Evolutionary conservation across 192 early-diverging fungal genomes (phyloP).

Genomic region (Umbelopsis vinacea): DNA sequence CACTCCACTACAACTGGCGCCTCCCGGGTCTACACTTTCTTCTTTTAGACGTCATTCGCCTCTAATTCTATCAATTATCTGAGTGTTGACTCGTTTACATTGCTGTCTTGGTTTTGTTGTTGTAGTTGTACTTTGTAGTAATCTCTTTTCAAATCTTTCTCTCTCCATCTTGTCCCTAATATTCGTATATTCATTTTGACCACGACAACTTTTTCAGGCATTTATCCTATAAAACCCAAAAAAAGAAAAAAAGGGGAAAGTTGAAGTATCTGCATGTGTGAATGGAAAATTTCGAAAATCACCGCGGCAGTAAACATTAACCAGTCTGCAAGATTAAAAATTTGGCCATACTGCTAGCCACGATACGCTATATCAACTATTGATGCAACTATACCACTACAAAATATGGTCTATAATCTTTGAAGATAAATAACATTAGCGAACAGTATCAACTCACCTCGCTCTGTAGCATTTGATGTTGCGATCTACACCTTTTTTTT

Average conservation of each 20-base stretch:
- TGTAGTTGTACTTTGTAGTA: conserved; percentile 15
- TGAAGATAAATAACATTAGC: too few species aligned
- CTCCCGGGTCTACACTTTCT: conserved; percentile 1
- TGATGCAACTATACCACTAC: too few species aligned
- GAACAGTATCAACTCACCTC: too few species aligned
- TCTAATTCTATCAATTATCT: conserved; percentile 13
- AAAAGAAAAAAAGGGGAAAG: not conserved
- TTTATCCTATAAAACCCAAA: not conserved
- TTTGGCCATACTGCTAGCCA: too few species aligned
- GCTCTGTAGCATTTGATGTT: too few species aligned
- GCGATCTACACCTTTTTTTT: too few species aligned
- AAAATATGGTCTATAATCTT: too few species aligned
- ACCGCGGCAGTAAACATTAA: too few species aligned
- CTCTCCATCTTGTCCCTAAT: conserved; percentile 2
- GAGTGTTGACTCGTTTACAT: conserved; percentile 7
- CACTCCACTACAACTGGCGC: not conserved
- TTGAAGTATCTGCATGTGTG: not conserved
- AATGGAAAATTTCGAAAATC: too few species aligned
- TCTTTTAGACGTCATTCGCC: conserved; percentile 5
- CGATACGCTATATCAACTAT: too few species aligned
- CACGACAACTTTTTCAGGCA: not conserved
- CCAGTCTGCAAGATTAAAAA: too few species aligned
- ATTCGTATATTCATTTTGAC: not conserved
- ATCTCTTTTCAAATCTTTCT: not conserved
- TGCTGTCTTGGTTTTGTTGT: conserved; percentile 9